These are phyloP conservation scores for Metarhizium album DNA, from an alignment of 2,329 filamentous ascomycete genomes.

Conservation along the genomic window DNA sequence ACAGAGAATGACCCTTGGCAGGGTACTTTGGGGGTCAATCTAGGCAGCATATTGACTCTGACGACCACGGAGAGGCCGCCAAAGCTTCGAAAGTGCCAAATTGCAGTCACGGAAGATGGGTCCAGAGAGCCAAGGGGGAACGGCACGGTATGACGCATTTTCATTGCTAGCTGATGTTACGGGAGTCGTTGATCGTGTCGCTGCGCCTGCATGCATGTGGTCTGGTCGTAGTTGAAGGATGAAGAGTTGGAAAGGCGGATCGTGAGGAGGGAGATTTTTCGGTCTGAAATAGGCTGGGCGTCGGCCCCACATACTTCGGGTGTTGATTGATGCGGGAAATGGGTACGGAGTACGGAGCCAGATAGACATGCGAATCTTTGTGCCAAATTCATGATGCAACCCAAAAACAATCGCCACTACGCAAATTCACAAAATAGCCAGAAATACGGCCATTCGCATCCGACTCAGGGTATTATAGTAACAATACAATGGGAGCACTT, in stretches of 20 bases:
- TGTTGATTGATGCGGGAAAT: too few species aligned
- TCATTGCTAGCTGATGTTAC: not conserved
- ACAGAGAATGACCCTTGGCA: constrained; percentile 85
- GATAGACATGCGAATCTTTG: not conserved
- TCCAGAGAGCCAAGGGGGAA: constrained; percentile 3
- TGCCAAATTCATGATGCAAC: not conserved
- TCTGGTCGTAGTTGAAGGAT: not conserved
- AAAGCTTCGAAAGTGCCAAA: constrained; percentile 90
- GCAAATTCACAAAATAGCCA: too few species aligned
- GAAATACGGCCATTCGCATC: constrained; percentile 1
- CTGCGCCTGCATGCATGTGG: not conserved
- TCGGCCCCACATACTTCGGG: too few species aligned
- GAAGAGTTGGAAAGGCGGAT: not conserved
- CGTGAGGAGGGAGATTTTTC: not conserved
- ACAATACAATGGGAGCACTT: constrained; percentile 6
- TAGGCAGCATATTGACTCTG: constrained; percentile 86
- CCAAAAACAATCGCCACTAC: too few species aligned
- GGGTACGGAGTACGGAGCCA: not conserved
- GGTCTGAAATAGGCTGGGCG: not conserved
- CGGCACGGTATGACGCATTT: constrained; percentile 6
- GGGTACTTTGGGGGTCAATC: constrained; percentile 63
- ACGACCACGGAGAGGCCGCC: constrained; percentile 58
- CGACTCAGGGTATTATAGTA: not conserved
- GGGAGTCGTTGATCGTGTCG: too few species aligned
- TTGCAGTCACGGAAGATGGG: constrained; percentile 10